phyloP scores from a whole-genome alignment of 2,329 filamentous ascomycete species.

The Colletotrichum sp. region DNA sequence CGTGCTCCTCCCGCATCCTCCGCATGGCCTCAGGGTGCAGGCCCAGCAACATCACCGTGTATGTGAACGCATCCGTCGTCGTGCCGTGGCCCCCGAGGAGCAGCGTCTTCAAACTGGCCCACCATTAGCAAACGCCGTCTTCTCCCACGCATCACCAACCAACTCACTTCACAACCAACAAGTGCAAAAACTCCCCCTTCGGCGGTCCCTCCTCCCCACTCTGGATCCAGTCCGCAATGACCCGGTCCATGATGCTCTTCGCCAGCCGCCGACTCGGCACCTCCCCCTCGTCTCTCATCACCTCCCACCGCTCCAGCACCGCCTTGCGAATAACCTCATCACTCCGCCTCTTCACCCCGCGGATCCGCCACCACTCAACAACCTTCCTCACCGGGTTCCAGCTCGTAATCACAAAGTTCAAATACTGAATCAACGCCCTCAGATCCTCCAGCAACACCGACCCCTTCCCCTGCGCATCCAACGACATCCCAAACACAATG shows the following conservation, averaged over 20 bases:
- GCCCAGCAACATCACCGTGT: slow-evolving; percentile 23
- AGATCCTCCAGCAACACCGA: slow-evolving; percentile 21
- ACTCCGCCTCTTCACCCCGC: neutral
- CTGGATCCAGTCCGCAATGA: slow-evolving; percentile 24
- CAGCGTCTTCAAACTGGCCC: slow-evolving; percentile 24
- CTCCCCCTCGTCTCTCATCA: slow-evolving; percentile 14
- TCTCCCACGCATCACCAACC: too few species aligned
- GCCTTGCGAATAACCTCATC: neutral
- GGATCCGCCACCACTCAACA: neutral
- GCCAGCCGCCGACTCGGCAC: slow-evolving; percentile 13
- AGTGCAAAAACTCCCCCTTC: slow-evolving; percentile 20
- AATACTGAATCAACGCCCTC: neutral
- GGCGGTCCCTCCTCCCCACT: neutral
- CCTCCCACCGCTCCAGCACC: neutral
- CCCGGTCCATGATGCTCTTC: slow-evolving; percentile 26
- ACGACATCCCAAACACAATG: slow-evolving; percentile 22
- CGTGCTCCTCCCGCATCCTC: slow-evolving; percentile 26
- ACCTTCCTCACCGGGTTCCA: neutral
- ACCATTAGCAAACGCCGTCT: neutral
- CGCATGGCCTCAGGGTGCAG: slow-evolving; percentile 22
- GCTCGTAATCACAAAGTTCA: neutral
- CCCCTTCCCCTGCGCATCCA: slow-evolving; percentile 23
- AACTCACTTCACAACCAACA: slow-evolving; percentile 6
- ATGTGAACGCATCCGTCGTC: slow-evolving; percentile 22
- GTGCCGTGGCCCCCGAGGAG: slow-evolving; percentile 30